A percentile compares a stretch with the other conserved stretches of the same genome.
phyloP scores from a whole-genome alignment of 1,139 yeast genomes.

The Fermentozyma sake region DNA sequence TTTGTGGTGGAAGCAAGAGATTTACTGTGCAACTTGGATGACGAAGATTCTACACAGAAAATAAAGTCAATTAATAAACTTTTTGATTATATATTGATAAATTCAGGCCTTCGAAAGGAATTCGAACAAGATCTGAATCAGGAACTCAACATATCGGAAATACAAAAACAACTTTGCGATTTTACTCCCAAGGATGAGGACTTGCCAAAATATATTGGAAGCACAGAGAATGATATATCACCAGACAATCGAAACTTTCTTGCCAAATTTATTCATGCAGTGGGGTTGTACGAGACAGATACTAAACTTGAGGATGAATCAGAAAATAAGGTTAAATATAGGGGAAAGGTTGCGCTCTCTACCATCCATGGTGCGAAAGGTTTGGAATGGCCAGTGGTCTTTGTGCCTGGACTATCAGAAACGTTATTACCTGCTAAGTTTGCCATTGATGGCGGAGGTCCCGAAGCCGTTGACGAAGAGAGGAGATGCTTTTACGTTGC shows the following conservation, averaged over 20 bases:
- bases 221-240: conserved; percentile 13
- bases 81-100: conserved; percentile 22
- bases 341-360: conserved; percentile 41
- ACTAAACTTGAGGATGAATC: conserved; percentile 10
- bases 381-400: conserved; percentile 90
- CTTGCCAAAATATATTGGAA: conserved; percentile 16
- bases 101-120: conserved; percentile 30
- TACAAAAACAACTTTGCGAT: conserved; percentile 37
- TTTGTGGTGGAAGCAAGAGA: conserved; percentile 26
- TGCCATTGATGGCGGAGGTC: conserved; percentile 29
- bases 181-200: conserved; percentile 46
- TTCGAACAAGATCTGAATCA: conserved; percentile 23
- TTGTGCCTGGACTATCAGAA: conserved; percentile 67
- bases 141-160: conserved; percentile 39
- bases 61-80: conserved; percentile 10
- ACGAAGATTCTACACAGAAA: conserved; percentile 1
- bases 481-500: conserved; percentile 86
- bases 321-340: conserved; percentile 8
- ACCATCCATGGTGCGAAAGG: conserved; percentile 95
- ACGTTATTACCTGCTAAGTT: conserved; percentile 52
- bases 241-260: conserved; percentile 30
- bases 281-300: conserved; percentile 50
- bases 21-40: background rate
- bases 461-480: conserved; percentile 60
- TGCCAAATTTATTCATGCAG: conserved; percentile 52